Evolutionary conservation across 164 flowering plant genomes (phyloP).

Genomic region (Aristolochia fimbriata): DNA sequence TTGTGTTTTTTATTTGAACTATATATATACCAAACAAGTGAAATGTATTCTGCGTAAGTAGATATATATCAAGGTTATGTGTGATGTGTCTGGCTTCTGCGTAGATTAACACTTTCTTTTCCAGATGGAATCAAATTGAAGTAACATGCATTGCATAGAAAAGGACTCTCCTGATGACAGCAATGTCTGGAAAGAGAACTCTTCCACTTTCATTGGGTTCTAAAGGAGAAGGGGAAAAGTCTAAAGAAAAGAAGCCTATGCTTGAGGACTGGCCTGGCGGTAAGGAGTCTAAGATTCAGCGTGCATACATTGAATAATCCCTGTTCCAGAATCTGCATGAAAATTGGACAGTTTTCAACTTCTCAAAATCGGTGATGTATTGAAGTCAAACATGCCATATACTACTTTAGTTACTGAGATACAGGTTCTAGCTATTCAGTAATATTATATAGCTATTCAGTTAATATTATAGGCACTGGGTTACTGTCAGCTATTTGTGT

Average conservation of each 20-base stretch:
- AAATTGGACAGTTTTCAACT: background rate
- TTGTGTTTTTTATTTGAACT: too few relatives aligned
- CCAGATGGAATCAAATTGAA: too few relatives aligned
- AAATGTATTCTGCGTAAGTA: too few relatives aligned
- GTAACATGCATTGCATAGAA: conserved; percentile 28
- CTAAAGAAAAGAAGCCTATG: conserved; percentile 19
- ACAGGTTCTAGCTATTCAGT: conserved; percentile 8
- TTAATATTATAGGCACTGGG: background rate
- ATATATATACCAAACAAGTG: too few relatives aligned
- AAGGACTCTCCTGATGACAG: conserved; percentile 8
- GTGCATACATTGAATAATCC: background rate
- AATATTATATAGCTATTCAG: conserved; percentile 2
- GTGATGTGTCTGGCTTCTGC: too few relatives aligned
- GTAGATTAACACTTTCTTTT: too few relatives aligned
- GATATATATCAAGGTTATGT: too few relatives aligned
- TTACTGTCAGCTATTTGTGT: background rate
- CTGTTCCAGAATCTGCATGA: background rate
- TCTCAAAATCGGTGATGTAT: background rate
- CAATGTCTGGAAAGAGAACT: conserved; percentile 25
- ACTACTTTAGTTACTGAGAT: conserved; percentile 1
- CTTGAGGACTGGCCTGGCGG: conserved; percentile 6
- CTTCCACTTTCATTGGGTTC: conserved; percentile 80
- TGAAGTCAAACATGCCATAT: background rate
- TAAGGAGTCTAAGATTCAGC: conserved; percentile 2
- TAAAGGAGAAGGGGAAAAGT: conserved; percentile 16